Conservation (phyloP, 2,329 filamentous ascomycete genomes). For the Beauveria asiatica region DNA sequence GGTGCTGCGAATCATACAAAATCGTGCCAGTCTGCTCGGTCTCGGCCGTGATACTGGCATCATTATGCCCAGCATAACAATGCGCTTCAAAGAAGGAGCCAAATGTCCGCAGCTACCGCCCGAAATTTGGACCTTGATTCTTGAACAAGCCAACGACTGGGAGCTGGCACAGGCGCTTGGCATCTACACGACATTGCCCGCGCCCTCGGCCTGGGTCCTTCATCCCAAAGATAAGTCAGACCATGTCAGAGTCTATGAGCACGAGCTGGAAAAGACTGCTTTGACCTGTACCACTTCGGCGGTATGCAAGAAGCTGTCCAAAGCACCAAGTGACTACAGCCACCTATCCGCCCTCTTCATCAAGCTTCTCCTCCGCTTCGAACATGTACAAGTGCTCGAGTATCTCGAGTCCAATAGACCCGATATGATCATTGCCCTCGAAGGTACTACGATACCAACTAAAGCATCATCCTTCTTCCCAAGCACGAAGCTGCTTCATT, state of each 20-base stretch:
- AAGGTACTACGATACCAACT: constrained; percentile 75
- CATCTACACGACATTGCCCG: constrained; percentile 40
- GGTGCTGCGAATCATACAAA: constrained; percentile 65
- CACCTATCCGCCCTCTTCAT: constrained; percentile 73
- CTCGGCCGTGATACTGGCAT: constrained; percentile 63
- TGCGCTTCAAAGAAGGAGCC: constrained; percentile 25
- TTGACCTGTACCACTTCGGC: constrained; percentile 62
- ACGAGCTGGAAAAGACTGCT: constrained; percentile 78
- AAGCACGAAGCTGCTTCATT: constrained; percentile 75
- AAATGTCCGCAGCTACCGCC: constrained; percentile 54
- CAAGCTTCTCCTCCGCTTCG: constrained; percentile 87
- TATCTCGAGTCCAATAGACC: constrained; percentile 54
- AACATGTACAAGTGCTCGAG: constrained; percentile 67
- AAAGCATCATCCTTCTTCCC: constrained; percentile 85
- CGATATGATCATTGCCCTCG: constrained; percentile 78
- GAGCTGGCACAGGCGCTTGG: constrained; percentile 44
- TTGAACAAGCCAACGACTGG: constrained; percentile 83
- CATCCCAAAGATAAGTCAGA: constrained; percentile 53
- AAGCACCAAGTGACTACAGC: constrained; percentile 60
- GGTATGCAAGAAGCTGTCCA: constrained; percentile 65
- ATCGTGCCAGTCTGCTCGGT: constrained; percentile 66
- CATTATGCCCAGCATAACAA: constrained; percentile 31
- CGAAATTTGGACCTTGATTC: constrained; percentile 83
- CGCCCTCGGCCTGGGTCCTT: constrained; percentile 66
- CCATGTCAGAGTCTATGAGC: constrained; percentile 61